These are phyloP conservation scores for Lecanosticta acicola DNA, from an alignment of 2,329 filamentous ascomycete species.

Conservation along the genomic window DNA sequence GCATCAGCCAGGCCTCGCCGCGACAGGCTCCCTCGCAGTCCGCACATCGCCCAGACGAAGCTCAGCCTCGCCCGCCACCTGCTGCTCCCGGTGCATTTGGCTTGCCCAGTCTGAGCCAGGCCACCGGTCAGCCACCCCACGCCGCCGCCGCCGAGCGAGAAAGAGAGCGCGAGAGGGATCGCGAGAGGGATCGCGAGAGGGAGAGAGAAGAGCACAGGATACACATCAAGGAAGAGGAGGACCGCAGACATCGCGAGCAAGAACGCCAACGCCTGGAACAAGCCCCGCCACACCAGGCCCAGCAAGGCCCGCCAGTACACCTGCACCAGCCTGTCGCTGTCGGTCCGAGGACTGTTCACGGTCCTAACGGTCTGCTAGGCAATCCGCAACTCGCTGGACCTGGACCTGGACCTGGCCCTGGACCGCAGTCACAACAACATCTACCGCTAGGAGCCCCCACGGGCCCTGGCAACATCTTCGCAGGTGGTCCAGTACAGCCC, in stretches of 20 bases:
- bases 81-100: constrained; percentile 36
- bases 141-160: constrained; percentile 32
- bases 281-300: constrained; percentile 75
- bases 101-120: constrained; percentile 42
- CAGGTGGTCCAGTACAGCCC: constrained; percentile 65
- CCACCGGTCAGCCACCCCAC: constrained; percentile 35
- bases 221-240: constrained; percentile 55
- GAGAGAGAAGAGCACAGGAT: constrained; percentile 50
- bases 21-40: constrained; percentile 29
- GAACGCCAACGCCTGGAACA: constrained; percentile 65
- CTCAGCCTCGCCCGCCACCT: constrained; percentile 31
- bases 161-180: constrained; percentile 1
- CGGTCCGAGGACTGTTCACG: constrained; percentile 77
- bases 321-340: constrained; percentile 88
- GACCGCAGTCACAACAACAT: constrained; percentile 39
- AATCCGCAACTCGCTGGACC: constrained; percentile 47
- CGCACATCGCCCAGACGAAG: constrained; percentile 23
- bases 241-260: constrained; percentile 55
- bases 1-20: constrained; percentile 42
- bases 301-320: constrained; percentile 71
- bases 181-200: constrained; percentile 41
- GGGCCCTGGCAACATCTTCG: constrained; percentile 61
- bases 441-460: constrained; percentile 54
- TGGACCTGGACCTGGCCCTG: constrained; percentile 19
- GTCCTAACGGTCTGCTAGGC: constrained; percentile 75